Base-by-base conservation (phyloP, 768 basidiomycete species). In the Udeniomyces megalosporus region DNA sequence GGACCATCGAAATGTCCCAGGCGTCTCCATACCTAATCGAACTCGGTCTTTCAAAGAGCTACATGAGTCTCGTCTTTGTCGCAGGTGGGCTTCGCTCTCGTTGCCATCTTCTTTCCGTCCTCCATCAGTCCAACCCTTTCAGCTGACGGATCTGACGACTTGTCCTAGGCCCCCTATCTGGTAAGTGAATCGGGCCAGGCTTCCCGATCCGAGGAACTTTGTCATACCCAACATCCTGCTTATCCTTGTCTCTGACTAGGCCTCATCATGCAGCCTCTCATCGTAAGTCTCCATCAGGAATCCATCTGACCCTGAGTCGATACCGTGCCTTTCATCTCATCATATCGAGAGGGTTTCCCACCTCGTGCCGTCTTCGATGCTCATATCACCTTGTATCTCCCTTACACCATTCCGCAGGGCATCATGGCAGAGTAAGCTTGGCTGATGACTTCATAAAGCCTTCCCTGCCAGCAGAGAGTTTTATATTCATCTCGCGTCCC, bases 1-100 rank as follows among this genome's bases (percentile, higher is more conserved):
- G 92, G 92, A 85, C 85, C 1, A 84, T 93, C 14, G 91, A 95
- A 70, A 91, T 95, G 88, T 84, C 87, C 0, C 91, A 93, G 66
- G 88, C 77, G n/a, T 76, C 90, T 0, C 92, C 91, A 0, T 96
- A 93, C 73, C 79, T 96, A 1, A 78, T 91, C 58, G 88, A 88
- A 0, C 81, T 95, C 0, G 92, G 92, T 15, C 76, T 95, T 14
- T 82, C 84, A 2, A 93, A 89, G 73, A 84, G 86, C 2, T 78
- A 79, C 64, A 88, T 95, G 82, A 84, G 90, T 0, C 77, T 88
- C 24, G 92, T 95, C 12, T 91, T 97, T 71, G 78, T 93, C 49
- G 92, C 92, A 2, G 92, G 91, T 0, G n/a, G 22, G 48, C 14
- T 26, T 8, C 3, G n/a, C n/a, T n/a, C n/a, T n/a, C n/a, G n/a